Conservation (phyloP, 2,329 filamentous ascomycete species). For the Fusarium aywerte region DNA sequence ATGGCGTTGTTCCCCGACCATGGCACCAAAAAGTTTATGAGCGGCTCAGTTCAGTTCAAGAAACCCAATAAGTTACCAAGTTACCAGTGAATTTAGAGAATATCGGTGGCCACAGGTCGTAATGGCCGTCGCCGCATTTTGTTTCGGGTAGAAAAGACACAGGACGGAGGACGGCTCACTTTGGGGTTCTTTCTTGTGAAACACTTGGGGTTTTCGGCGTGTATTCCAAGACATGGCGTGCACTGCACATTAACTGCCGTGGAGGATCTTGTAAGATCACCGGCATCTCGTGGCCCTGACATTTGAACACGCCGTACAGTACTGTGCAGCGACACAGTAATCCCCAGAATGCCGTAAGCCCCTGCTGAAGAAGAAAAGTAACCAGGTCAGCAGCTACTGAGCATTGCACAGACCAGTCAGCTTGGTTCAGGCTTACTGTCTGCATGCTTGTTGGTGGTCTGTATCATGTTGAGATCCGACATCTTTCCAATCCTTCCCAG, state of each 20-base stretch:
- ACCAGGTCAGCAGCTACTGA: too few species aligned
- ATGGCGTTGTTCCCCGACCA: conserved; percentile 32
- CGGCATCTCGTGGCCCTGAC: conserved; percentile 16
- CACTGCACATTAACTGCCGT: conserved; percentile 17
- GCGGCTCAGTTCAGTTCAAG: conserved; percentile 16
- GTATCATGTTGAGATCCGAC: conserved; percentile 32
- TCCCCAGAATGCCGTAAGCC: conserved; percentile 34
- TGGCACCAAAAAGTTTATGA: conserved; percentile 30
- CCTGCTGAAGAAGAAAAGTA: conserved; percentile 26
- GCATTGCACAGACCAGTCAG: conserved; percentile 15
- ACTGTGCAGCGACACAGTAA: conserved; percentile 2
- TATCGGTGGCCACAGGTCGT: not conserved
- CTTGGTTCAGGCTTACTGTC: conserved; percentile 1
- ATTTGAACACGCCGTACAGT: not conserved
- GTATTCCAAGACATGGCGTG: conserved; percentile 15
- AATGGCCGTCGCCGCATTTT: conserved; percentile 12
- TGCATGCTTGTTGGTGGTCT: conserved; percentile 20
- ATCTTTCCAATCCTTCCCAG: conserved; percentile 15
- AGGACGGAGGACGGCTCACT: not conserved
- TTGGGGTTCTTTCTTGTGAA: conserved; percentile 6
- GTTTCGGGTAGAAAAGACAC: conserved; percentile 27
- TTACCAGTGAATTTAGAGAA: not conserved
- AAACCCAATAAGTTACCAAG: too few species aligned
- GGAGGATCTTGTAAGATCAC: conserved; percentile 38
- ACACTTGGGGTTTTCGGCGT: conserved; percentile 12